phyloP scores from a whole-genome alignment of 1,284 basidiomycete genomes.

The Ceratorhiza oryzae-sativae region DNA sequence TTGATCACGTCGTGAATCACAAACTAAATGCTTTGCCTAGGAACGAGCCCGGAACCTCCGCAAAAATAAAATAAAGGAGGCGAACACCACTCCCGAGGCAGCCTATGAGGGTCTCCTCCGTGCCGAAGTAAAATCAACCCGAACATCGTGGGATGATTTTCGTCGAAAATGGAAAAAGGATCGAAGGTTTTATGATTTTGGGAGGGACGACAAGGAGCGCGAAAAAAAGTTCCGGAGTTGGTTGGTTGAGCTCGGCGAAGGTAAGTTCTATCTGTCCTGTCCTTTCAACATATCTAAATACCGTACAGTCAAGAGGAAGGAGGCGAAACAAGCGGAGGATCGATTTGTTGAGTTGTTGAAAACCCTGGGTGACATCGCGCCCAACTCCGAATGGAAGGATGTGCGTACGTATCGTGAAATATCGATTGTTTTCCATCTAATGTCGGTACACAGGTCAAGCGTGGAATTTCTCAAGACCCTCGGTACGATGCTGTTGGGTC shows the following conservation, averaged over 20 bases:
- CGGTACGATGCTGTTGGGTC: conserved; percentile 93
- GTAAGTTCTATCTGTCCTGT: conserved; percentile 55
- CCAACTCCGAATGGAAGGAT: conserved; percentile 74
- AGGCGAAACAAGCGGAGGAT: conserved; percentile 83
- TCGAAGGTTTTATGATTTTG: conserved; percentile 86
- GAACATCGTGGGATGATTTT: conserved; percentile 90
- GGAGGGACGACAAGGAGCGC: conserved; percentile 88
- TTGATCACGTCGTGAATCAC: conserved; percentile 55
- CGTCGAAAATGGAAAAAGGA: conserved; percentile 89
- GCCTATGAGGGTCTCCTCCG: conserved; percentile 81
- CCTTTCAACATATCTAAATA: background rate
- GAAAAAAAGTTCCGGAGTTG: conserved; percentile 89
- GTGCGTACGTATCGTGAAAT: conserved; percentile 52
- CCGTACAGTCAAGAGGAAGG: conserved; percentile 74
- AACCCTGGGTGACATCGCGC: conserved; percentile 57
- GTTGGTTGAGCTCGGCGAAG: conserved; percentile 87
- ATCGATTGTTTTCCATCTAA: background rate
- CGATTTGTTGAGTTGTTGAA: conserved; percentile 82
- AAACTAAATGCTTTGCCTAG: background rate
- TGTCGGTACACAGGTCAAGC: conserved; percentile 63
- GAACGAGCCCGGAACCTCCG: conserved; percentile 25
- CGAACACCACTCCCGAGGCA: conserved; percentile 49
- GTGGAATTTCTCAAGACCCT: conserved; percentile 66
- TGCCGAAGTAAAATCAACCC: conserved; percentile 88
- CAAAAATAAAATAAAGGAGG: conserved; percentile 43